Evolutionary conservation across 208 protist genomes (phyloP).

Genomic region (Leishmania martiniquensis): DNA sequence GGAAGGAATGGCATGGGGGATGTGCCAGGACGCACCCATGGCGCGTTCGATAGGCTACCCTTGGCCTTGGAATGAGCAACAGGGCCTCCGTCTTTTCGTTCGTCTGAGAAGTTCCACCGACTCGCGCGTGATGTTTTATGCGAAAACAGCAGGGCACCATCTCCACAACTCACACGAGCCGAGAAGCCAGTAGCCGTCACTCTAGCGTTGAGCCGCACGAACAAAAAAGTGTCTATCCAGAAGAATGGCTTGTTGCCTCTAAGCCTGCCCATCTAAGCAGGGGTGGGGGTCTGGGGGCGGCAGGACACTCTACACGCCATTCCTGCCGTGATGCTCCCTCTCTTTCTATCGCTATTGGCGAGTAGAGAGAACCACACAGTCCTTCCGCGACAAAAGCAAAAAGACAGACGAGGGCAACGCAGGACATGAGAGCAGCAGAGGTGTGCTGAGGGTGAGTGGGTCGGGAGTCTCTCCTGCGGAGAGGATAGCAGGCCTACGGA

Average conservation of each 20-base stretch:
- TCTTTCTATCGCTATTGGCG: neutral
- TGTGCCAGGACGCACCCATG: neutral
- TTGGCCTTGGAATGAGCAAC: neutral
- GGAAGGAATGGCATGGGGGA: neutral
- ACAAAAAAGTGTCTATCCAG: too few species aligned
- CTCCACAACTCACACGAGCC: too few species aligned
- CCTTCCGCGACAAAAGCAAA: neutral
- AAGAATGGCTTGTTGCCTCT: neutral
- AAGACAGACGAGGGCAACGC: neutral
- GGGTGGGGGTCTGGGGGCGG: neutral
- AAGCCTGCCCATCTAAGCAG: neutral
- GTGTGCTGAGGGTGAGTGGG: neutral
- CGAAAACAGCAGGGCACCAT: neutral
- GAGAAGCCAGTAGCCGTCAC: neutral
- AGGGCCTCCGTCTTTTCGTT: neutral
- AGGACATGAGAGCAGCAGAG: neutral
- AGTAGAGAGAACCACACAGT: neutral
- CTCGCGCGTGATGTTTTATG: neutral
- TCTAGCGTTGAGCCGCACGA: neutral
- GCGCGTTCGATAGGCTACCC: neutral
- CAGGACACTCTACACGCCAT: neutral
- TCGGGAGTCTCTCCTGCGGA: neutral
- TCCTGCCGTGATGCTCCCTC: neutral
- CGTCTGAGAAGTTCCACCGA: neutral
- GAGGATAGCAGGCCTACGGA: neutral